Base-by-base conservation (phyloP, 2,329 filamentous ascomycete genomes). In the Stagonosporopsis rhizophila region DNA sequence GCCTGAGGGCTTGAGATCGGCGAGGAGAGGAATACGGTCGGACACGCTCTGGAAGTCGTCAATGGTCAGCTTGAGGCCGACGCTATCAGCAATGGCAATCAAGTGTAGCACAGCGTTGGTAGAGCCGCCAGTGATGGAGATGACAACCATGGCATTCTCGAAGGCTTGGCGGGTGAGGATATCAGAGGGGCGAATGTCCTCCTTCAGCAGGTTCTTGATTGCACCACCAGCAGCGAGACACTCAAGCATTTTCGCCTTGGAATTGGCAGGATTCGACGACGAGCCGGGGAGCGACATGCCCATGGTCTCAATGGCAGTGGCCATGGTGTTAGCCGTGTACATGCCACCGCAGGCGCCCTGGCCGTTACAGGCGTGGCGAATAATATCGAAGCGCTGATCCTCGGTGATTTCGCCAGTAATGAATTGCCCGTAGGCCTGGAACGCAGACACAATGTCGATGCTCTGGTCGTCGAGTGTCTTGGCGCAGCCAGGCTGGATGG, bases 351-450 rank as follows among this genome's bases (percentile, higher is more conserved):
- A 96, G 12, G 91, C 91, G 66, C 91, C 91, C 66, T 87, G 83
- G 34, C 91, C 91, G 22, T 91, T 91, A 77, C 93, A 97, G 39
- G 95, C 93, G 73, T 98, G 83, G 60, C 92, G 87, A 76, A 97
- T 96, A 71, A 98, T 94, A 78, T 98, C 95, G 76, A 92, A 96
- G 48, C 95, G 89, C 79, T 94, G 84, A 71, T 95, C 88, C 79
- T 99, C 95, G 63, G 84, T 89, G 77, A 98, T 96, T 71, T 96
- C 87, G 39, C 94, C 94, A 12, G 90, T 86, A 68, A 99, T 88
- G 80, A 93, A 98, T 76, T 97, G 91, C 23, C 95, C 95, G 73
- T 98, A 98, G 5, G 94, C 90, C 80, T 99, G 95, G 86, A 99
- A 99, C 39, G 95, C 95, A 45, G 92, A 97, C 58, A 99, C 90